Percentiles rank a stretch among this genome's conserved stretches.
These are phyloP conservation scores for Papilionanthe hybrid DNA, from an alignment of 116 monocot species.

Conservation along the genomic window DNA sequence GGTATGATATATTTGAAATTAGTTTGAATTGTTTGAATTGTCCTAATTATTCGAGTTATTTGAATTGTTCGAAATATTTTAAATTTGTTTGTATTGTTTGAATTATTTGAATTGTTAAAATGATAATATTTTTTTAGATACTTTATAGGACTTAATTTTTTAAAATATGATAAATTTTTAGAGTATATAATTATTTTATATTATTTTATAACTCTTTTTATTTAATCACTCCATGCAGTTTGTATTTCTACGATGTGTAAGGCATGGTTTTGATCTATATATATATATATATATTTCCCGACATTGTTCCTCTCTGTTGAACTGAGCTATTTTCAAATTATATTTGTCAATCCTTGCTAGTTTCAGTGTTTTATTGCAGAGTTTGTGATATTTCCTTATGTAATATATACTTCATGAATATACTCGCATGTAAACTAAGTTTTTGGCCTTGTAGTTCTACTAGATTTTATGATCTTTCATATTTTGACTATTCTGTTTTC, in stretches of 20 bases:
- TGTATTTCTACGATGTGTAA: neutral
- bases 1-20: too few species aligned
- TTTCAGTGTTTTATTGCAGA: neutral
- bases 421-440: neutral
- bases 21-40: too few species aligned
- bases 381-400: neutral
- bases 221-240: neutral
- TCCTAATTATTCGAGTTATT: too few species aligned
- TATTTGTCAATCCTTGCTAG: neutral
- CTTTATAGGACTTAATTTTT: too few species aligned
- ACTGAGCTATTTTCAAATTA: neutral
- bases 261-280: neutral
- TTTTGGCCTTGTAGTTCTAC: neutral
- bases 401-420: neutral
- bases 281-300: neutral
- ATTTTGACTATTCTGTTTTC: neutral
- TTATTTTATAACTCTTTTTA: neutral
- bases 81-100: too few species aligned
- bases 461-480: neutral
- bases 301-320: neutral
- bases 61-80: too few species aligned
- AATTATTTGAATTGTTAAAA: too few species aligned
- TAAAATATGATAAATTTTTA: too few species aligned
- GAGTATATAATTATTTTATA: too few species aligned
- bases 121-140: too few species aligned